Conservation (phyloP, 2,329 filamentous ascomycete genomes). For the Neopestalotiopsis rosae region DNA sequence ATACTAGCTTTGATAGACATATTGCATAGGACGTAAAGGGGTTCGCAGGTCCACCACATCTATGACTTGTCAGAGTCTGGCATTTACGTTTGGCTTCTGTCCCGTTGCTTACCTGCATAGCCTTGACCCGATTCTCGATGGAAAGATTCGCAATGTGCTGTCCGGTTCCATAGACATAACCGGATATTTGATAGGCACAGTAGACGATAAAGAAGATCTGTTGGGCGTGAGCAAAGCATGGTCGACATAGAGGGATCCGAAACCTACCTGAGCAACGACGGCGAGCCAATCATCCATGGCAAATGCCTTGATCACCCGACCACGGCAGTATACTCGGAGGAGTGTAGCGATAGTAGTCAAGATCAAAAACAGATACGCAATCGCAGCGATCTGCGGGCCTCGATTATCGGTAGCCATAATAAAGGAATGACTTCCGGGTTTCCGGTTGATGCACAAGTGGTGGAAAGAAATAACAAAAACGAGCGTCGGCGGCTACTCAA, state of each 20-base stretch:
- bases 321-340: constrained; percentile 39
- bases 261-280: constrained; percentile 35
- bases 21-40: constrained; percentile 43
- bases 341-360: constrained; percentile 37
- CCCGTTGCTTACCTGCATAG: constrained; percentile 36
- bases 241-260: background rate
- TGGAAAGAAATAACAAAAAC: background rate
- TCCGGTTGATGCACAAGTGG: background rate
- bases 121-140: constrained; percentile 27
- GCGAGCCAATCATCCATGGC: constrained; percentile 40
- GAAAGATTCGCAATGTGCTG: constrained; percentile 28
- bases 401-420: constrained; percentile 24
- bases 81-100: background rate
- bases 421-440: background rate
- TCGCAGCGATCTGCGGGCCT: constrained; percentile 31
- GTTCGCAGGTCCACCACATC: constrained; percentile 47
- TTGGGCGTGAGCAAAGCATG: background rate
- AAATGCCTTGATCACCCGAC: constrained; percentile 38
- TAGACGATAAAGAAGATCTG: constrained; percentile 32
- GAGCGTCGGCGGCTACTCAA: background rate
- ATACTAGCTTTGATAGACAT: constrained; percentile 45
- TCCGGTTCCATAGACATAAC: constrained; percentile 36
- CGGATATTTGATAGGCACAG: constrained; percentile 32
- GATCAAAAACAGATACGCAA: constrained; percentile 39
- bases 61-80: constrained; percentile 4